phyloP scores from a whole-genome alignment of 169 alveolate species.

The Cryptosporidium ryanae region DNA sequence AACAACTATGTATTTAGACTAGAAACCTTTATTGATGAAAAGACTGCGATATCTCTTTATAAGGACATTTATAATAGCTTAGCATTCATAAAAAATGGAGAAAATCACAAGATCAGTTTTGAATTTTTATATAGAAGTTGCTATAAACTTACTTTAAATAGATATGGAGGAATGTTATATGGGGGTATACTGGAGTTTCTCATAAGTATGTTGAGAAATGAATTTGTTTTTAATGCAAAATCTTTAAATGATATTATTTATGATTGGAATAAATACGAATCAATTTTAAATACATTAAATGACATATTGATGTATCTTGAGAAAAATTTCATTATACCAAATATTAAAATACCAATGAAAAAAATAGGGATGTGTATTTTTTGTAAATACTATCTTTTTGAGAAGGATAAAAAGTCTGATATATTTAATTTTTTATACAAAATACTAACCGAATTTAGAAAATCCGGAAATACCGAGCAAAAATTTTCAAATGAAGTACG shows the following conservation, averaged over 20 bases:
- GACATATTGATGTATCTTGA: constrained; percentile 61
- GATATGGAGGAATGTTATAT: constrained; percentile 70
- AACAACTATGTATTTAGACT: background rate
- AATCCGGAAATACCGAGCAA: constrained; percentile 3
- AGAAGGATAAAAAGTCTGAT: background rate
- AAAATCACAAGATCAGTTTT: constrained; percentile 59
- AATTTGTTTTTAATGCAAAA: background rate
- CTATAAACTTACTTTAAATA: constrained; percentile 60
- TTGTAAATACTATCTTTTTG: constrained; percentile 18
- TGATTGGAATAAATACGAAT: constrained; percentile 44
- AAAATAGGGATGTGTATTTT: constrained; percentile 48
- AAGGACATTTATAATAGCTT: constrained; percentile 27
- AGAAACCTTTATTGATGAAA: constrained; percentile 58
- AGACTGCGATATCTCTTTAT: constrained; percentile 38
- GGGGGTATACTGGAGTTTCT: constrained; percentile 45
- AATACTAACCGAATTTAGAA: background rate
- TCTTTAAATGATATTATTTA: constrained; percentile 3
- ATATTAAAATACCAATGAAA: constrained; percentile 50
- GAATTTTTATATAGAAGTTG: constrained; percentile 72
- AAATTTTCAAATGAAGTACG: background rate
- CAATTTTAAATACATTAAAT: constrained; percentile 24
- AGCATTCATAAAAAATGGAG: constrained; percentile 23
- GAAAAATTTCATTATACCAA: constrained; percentile 40
- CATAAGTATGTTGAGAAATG: constrained; percentile 4
- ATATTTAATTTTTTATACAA: constrained; percentile 4